phyloP scores from a whole-genome alignment of 805 yeast species.

The Suhomyces faveliae region DNA sequence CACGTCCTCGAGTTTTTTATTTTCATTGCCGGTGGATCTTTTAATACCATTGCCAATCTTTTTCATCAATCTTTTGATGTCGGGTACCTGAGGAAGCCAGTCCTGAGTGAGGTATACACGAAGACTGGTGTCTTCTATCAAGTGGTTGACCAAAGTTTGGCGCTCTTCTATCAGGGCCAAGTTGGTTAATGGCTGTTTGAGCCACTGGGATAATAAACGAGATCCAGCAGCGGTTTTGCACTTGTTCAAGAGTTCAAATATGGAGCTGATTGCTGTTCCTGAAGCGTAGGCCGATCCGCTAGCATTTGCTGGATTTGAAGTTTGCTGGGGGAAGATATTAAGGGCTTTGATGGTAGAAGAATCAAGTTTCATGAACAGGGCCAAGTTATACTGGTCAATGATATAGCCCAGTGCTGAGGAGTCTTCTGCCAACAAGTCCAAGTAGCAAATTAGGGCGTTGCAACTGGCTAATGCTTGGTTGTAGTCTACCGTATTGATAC shows the following conservation, averaged over 20 bases:
- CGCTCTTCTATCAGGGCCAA: slow-evolving; percentile 58
- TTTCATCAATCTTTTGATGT: slow-evolving; percentile 70
- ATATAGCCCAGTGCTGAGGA: slow-evolving; percentile 53
- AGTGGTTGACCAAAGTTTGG: slow-evolving; percentile 69
- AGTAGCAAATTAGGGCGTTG: slow-evolving; percentile 66
- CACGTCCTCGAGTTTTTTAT: slow-evolving; percentile 80
- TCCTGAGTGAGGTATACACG: slow-evolving; percentile 67
- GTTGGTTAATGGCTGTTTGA: slow-evolving; percentile 89
- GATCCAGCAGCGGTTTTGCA: slow-evolving; percentile 92
- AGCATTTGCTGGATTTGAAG: slow-evolving; percentile 11
- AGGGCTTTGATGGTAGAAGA: slow-evolving; percentile 86
- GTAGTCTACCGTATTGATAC: slow-evolving; percentile 44
- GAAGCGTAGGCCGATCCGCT: slow-evolving; percentile 2
- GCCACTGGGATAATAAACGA: slow-evolving; percentile 86
- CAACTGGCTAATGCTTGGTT: slow-evolving; percentile 58
- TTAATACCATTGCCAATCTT: slow-evolving; percentile 47
- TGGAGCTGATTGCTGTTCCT: slow-evolving; percentile 39
- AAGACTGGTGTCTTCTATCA: slow-evolving; percentile 67
- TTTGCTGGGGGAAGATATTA: slow-evolving; percentile 67
- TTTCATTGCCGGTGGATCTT: slow-evolving; percentile 32
- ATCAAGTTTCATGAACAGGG: slow-evolving; percentile 87
- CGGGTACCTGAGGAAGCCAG: slow-evolving; percentile 74
- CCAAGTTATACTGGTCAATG: slow-evolving; percentile 65
- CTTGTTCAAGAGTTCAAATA: slow-evolving; percentile 81
- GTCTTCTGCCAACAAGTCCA: slow-evolving; percentile 60